Base-by-base conservation (phyloP, 305 asterid genomes). In the Vinca major region DNA sequence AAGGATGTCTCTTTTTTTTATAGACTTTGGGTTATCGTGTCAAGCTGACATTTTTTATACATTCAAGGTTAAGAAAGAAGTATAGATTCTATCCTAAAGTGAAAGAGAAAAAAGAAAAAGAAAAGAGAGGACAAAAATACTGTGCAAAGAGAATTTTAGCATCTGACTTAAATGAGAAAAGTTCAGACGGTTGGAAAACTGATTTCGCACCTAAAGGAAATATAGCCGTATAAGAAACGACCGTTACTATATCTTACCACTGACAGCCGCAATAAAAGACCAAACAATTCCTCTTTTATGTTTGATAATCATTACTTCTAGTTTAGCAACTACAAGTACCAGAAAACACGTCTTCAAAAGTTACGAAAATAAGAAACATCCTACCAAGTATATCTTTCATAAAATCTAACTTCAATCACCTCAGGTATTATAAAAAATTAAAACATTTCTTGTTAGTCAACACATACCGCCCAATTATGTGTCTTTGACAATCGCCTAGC, bases 381-480 rank as follows among this genome's bases (percentile, higher is more conserved):
- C 26, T 26, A 13, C 4, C 5, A 4, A 47, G 20, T 64, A 21
- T 54, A 58, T 54, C 70, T 26, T 0, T 0, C 21, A 19, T 39
- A 19, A 63, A 48, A 60, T 5, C 54, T 16, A 14, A 40, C 6
- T 60, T 48, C 45, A 11, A 62, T 14, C 19, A 7, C 14, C 43
- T 14, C 66, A 40, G 47, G 55, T 48, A 17, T 2, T 6, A 26
- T 26, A 12, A 13, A 1, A 14, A 36, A 60, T 36, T 0, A 37
- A 60, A 36, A 36, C 0, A 37, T 60, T 45, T 14, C 64, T 57
- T 60, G 47, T 17, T 60, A 37, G 40, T 39, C 20, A 37, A 36
- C 40, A 56, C 89, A 43, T 89, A 93, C 97, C 87, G 99, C 99
- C 99, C 99, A 93, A 75, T 93, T 93, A 79, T 81, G 95, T 64